A percentile compares a stretch with the other conserved stretches of the same genome.
phyloP scores from a whole-genome alignment of 139 green algal species.

The Pleodorina starrii region DNA sequence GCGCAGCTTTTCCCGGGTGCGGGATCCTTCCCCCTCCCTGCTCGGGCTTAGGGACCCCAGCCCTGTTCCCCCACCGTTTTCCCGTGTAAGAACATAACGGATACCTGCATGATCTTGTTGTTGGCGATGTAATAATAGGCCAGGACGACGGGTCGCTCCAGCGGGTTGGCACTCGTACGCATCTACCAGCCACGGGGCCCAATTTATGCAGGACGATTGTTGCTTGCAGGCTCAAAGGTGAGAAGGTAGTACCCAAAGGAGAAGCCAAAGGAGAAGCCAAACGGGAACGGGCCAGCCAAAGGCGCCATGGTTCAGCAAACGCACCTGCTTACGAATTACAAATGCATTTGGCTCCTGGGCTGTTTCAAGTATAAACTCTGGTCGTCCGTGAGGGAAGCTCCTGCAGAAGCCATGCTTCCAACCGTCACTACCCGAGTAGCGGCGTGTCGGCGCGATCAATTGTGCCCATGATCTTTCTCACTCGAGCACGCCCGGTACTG shows the following conservation, averaged over 20 bases:
- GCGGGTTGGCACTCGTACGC: constrained; percentile 7
- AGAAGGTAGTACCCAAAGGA: no score
- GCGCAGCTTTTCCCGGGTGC: no score
- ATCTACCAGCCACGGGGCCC: no score
- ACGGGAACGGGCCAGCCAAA: no score
- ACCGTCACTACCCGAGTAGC: neutral
- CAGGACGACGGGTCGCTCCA: constrained; percentile 18
- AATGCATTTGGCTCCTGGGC: constrained; percentile 34
- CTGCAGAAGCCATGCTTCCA: neutral
- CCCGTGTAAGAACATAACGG: no score
- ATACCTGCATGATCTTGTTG: constrained; percentile 51
- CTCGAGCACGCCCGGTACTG: constrained; percentile 25
- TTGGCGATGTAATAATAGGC: constrained; percentile 49
- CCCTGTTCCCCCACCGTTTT: no score
- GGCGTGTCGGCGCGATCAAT: neutral
- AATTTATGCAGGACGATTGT: no score
- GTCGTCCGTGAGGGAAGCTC: constrained; percentile 40
- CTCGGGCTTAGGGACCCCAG: no score
- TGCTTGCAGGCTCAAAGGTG: no score
- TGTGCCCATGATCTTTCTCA: neutral
- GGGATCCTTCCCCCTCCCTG: no score
- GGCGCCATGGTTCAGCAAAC: no score
- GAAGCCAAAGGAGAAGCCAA: no score
- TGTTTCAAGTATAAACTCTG: constrained; percentile 37
- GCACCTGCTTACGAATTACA: constrained; percentile 48